Conservation (phyloP, 257 asterid genomes). For the Plectranthus barbatus region DNA sequence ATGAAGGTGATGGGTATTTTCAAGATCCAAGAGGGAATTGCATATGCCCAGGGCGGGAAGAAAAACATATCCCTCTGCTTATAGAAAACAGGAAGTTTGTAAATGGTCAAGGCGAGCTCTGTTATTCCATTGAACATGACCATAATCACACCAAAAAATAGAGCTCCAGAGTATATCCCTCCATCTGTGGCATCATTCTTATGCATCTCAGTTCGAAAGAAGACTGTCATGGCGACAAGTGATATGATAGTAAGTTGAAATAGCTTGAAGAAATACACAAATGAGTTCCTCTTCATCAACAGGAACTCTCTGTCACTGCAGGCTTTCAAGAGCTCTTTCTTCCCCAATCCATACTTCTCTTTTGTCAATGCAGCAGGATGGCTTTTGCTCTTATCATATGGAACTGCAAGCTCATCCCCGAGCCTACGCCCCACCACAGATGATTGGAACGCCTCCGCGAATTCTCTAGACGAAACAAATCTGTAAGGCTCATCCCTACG, state of each 20-base stretch:
- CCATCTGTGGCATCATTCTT: conserved; percentile 30
- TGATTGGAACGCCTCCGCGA: conserved; percentile 45
- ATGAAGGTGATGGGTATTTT: conserved; percentile 43
- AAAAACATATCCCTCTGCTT: conserved; percentile 55
- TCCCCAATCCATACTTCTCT: conserved; percentile 40
- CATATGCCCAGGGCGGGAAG: conserved; percentile 61
- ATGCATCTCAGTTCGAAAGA: conserved; percentile 47
- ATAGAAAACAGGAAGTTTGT: conserved; percentile 60
- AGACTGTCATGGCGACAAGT: conserved; percentile 32
- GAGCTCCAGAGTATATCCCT: conserved; percentile 43
- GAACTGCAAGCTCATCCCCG: conserved; percentile 33
- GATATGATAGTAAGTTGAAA: conserved; percentile 36
- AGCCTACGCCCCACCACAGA: conserved; percentile 23
- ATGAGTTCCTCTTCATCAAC: conserved; percentile 60
- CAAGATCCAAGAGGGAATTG: conserved; percentile 52
- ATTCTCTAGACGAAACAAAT: conserved; percentile 32
- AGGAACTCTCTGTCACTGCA: conserved; percentile 45
- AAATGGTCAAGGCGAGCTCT: conserved; percentile 46
- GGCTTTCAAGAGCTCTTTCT: conserved; percentile 47
- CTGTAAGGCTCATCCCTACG: conserved; percentile 41
- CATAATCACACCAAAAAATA: conserved; percentile 33
- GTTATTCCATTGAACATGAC: conserved; percentile 55
- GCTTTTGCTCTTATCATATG: conserved; percentile 49
- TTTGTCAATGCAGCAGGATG: conserved; percentile 60
- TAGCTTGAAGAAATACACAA: conserved; percentile 43